Evolutionary conservation across 208 protist genomes (phyloP).

Genomic region (Wallacemonas collosoma): DNA sequence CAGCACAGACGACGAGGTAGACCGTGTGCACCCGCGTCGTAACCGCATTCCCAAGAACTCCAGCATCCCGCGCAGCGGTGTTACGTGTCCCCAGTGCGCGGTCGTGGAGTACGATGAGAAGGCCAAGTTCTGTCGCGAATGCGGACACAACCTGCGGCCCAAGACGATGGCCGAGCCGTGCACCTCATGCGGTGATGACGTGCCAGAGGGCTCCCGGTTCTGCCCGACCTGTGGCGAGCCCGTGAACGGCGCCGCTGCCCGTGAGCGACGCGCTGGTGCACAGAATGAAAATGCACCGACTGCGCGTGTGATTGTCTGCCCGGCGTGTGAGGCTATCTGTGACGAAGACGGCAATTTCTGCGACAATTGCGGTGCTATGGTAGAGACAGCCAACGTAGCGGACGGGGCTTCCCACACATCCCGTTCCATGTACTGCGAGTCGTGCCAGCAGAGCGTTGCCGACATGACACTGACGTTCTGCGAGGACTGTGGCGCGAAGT

Average conservation of each 20-base stretch:
- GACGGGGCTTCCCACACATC: background rate
- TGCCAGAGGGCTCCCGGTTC: constrained; percentile 79
- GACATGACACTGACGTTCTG: constrained; percentile 65
- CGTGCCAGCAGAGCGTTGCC: constrained; percentile 47
- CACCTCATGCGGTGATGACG: constrained; percentile 58
- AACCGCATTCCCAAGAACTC: constrained; percentile 55
- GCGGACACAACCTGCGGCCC: constrained; percentile 52
- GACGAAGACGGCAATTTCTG: constrained; percentile 88
- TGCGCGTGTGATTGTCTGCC: constrained; percentile 53
- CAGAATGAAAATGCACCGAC: constrained; percentile 55
- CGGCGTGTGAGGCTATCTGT: constrained; percentile 69
- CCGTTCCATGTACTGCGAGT: constrained; percentile 51
- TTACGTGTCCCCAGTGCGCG: constrained; percentile 57
- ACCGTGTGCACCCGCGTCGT: constrained; percentile 28
- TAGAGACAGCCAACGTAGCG: constrained; percentile 34
- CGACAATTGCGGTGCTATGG: constrained; percentile 79
- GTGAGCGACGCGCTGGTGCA: constrained; percentile 40
- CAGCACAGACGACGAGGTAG: constrained; percentile 9
- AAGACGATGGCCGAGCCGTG: constrained; percentile 51
- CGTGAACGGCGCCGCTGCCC: constrained; percentile 45
- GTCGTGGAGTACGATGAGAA: constrained; percentile 75
- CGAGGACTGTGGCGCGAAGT: constrained; percentile 76
- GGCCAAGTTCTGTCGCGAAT: constrained; percentile 87
- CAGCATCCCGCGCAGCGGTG: constrained; percentile 31
- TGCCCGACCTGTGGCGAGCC: constrained; percentile 80